Evolutionary conservation across 2,329 filamentous ascomycete genomes (phyloP), one percentile per base, ranked within the genome.

Genomic region (Penicillium aurantiogriseum): DNA sequence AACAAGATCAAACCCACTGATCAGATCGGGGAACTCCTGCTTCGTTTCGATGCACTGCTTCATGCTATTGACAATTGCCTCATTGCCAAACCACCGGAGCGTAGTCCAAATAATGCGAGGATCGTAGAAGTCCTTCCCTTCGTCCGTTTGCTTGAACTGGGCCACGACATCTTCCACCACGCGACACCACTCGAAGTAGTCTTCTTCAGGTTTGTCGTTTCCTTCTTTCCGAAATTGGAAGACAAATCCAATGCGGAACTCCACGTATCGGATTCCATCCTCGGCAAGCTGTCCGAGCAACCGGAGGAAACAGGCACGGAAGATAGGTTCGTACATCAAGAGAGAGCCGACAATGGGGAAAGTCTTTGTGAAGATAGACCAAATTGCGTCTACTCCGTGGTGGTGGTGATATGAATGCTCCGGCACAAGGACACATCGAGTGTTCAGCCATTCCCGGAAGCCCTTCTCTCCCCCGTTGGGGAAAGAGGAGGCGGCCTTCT

Each of bases 281-380:
- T 85, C 85, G n/a, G 87, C 80, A 23, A 97, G 80, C 47, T 88
- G 82, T 48, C 78, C 78, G 73, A 96, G 85, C 66, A 97, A 81
- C 23, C 85, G 83, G 29, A 83, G 85, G 59, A 97, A 77, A 68
- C 91, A 95, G 19, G 80, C 79, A 25, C 91, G 85, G 76, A 90
- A 93, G 61, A 97, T 90, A 15, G 92, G 92, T 75, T 97, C 93
- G 75, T 97, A 96, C 75, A 89, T 90, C 48, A 96, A 81, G 51
- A 96, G 83, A 17, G 86, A 88, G 40, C 85, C 84, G 44, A 93
- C 81, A 4, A 93, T 84, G 3, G 82, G 76, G 74, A 97, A 96
- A 60, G 88, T 89, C 44, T 83, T 85, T 49, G 77, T 79, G 75
- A 97, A 96, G 69, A 94, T 92, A 25, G 81, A 78, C 92, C 92